Conservation (phyloP, 371 early-diverging fungal species). For the Rhizopus sp. region DNA sequence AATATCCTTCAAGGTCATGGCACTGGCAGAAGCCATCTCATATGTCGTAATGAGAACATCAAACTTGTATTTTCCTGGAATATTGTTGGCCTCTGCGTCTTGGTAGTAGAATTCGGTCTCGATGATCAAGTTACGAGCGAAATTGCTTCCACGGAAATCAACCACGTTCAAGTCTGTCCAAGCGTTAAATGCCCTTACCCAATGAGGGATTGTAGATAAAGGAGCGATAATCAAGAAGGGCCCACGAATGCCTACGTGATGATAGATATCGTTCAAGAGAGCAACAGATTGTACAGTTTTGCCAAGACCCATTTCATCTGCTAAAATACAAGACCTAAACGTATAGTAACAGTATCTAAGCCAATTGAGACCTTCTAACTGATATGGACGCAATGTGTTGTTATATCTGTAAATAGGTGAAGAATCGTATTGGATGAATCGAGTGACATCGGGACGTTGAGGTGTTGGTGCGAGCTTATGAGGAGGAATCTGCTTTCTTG, state of each 20-base stretch:
- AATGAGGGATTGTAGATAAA: conserved; percentile 69
- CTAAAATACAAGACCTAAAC: conserved; percentile 70
- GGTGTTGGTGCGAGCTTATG: conserved; percentile 43
- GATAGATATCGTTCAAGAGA: conserved; percentile 66
- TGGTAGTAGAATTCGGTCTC: conserved; percentile 74
- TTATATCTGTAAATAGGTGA: conserved; percentile 60
- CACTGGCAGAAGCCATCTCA: conserved; percentile 72
- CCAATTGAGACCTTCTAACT: conserved; percentile 75
- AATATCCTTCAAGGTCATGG: conserved; percentile 74
- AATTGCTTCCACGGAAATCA: conserved; percentile 64
- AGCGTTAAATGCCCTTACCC: conserved; percentile 70
- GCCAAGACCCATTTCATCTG: conserved; percentile 86
- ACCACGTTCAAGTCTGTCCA: conserved; percentile 78
- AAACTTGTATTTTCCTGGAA: conserved; percentile 65
- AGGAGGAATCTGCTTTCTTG: conserved; percentile 46
- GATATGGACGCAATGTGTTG: conserved; percentile 68
- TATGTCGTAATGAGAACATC: conserved; percentile 85
- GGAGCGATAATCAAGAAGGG: conserved; percentile 79
- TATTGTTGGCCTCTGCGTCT: conserved; percentile 46
- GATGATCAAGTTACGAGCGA: conserved; percentile 54
- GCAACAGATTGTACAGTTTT: conserved; percentile 77
- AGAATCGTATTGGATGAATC: conserved; percentile 57
- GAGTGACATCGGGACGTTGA: conserved; percentile 47
- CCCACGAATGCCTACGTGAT: conserved; percentile 54
- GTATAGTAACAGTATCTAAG: conserved; percentile 68